These are phyloP conservation scores for Plasmodium gaboni DNA, from an alignment of 169 alveolate genomes.

Conservation along the genomic window DNA sequence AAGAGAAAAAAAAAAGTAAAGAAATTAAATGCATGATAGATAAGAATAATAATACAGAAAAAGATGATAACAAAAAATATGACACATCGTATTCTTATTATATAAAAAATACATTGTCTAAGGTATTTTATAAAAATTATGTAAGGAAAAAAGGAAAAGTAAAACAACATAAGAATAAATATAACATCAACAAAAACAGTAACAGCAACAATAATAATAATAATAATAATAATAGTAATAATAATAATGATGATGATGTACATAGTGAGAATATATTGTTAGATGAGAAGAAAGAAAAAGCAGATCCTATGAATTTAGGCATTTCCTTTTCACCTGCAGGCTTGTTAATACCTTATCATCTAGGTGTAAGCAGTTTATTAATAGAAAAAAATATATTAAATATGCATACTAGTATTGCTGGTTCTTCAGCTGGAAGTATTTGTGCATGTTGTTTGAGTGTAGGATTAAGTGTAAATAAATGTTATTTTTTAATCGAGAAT, in stretches of 20 bases:
- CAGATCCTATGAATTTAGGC: conserved; percentile 70
- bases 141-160: neutral
- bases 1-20: neutral
- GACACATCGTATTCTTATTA: conserved; percentile 16
- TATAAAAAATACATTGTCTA: conserved; percentile 24
- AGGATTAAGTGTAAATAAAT: conserved; percentile 49
- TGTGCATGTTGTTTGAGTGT: conserved; percentile 76
- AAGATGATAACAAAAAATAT: conserved; percentile 3
- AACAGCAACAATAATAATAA: neutral
- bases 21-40: neutral
- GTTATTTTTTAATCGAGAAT: conserved; percentile 74
- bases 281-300: neutral
- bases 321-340: conserved; percentile 86
- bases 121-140: conserved; percentile 19
- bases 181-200: neutral
- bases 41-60: neutral
- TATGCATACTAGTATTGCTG: conserved; percentile 80
- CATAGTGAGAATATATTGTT: neutral
- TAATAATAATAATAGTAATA: neutral
- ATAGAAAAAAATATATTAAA: conserved; percentile 80
- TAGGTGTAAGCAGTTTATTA: conserved; percentile 80
- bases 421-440: conserved; percentile 84
- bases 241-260: neutral
- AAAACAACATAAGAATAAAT: conserved; percentile 2
- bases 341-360: conserved; percentile 81